Evolutionary conservation across 495 filamentous ascomycete genomes (phyloP), one percentile per base, ranked within the genome.

Genomic region (Penicillium paradoxum): DNA sequence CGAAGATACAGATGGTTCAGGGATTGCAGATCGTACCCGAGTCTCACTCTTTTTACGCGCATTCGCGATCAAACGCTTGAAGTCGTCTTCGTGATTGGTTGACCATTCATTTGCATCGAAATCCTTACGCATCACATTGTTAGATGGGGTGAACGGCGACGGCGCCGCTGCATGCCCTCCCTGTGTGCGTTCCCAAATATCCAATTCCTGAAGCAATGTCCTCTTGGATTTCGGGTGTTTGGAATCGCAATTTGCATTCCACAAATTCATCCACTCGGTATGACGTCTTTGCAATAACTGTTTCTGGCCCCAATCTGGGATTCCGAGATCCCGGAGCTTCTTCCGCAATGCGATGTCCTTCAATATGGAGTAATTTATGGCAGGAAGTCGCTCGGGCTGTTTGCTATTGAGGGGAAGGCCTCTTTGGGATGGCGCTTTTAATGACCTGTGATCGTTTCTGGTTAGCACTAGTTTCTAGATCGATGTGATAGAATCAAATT

Each of bases 181-280:
- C 53, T 92, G 82, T 0, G 86, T 91, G 27, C 79, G 73, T 60
- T 98, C 93, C 91, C 93, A 97, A 2, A 79, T 60, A 21, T 91
- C 85, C 15, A 98, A 63, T 49, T 96, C 92, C 6, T 78, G 78
- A 25, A 93, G 63, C 6, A 98, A 62, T 42, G 92, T 85, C 3
- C 72, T 65, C 57, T 88, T 89, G 5, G 76, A 70, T 60, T 86
- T 86, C 1, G 89, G 90, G 4, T 68, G 71, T 48, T 77, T 80
- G 2, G 90, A 86, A 66, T 99, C 93, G 68, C 89, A 92, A 57
- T 97, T 97, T 13, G 95, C 89, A 65, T 99, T 99, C 85, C 89
- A 97, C 22, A 97, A 64, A 38, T 91, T 97, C 57, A 92, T 76
- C 91, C 91, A 99, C 71, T 99, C 93, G 1, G 80, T 88, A 57